A percentile compares a stretch with the other conserved stretches of the same genome.
phyloP scores from a whole-genome alignment of 345 rosid genomes.

The Populus euphratica region DNA sequence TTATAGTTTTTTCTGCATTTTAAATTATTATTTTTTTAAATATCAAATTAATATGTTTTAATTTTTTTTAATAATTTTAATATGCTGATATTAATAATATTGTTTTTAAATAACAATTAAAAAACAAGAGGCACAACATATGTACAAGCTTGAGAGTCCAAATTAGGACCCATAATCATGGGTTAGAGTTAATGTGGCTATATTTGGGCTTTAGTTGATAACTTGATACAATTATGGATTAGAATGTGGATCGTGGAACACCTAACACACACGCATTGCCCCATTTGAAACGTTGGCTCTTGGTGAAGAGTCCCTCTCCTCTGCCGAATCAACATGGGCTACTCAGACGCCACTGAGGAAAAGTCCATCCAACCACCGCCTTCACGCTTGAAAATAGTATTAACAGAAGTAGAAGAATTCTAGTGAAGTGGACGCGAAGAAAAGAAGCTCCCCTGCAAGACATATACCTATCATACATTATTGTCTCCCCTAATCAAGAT shows the following conservation, averaged over 20 bases:
- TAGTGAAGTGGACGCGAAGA: constrained; percentile 71
- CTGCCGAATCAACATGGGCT: background rate
- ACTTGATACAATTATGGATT: background rate
- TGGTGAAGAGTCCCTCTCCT: constrained; percentile 31
- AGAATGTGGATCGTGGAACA: background rate
- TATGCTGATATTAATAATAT: too few relatives aligned
- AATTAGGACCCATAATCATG: background rate
- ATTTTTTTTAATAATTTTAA: too few relatives aligned
- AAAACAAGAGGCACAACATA: background rate
- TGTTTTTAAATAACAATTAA: too few relatives aligned
- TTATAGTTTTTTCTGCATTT: too few relatives aligned
- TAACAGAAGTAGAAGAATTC: constrained; percentile 18
- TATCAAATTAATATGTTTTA: too few relatives aligned
- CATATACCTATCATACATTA: constrained; percentile 22
- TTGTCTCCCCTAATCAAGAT: constrained; percentile 3
- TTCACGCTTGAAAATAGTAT: background rate
- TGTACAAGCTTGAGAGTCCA: background rate
- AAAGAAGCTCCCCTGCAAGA: constrained; percentile 32
- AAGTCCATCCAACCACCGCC: background rate
- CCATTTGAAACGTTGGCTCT: constrained; percentile 12
- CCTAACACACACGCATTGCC: background rate
- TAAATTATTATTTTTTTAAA: too few relatives aligned
- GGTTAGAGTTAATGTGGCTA: background rate
- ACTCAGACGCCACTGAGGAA: background rate
- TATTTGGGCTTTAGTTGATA: background rate